Base-by-base conservation (phyloP, 148 eudicot species). In the Fallopia convolvulus region DNA sequence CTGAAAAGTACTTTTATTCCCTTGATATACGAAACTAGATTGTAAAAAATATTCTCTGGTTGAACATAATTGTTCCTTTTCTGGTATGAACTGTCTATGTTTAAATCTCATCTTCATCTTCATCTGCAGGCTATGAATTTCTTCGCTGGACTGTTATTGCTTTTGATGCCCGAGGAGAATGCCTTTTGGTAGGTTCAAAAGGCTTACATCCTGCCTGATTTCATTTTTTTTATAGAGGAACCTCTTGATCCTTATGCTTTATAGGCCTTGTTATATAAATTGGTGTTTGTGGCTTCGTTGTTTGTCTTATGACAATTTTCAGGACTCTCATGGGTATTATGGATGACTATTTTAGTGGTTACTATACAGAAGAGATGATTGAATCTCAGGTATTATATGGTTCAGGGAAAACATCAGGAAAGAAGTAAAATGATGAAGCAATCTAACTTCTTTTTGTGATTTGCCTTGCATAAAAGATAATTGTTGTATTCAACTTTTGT, bases 341-440 rank as follows among this genome's bases (percentile, higher is more conserved):
- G 79, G 99, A 95, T 89, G 99, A 95, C 78, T 93, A 95, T 82
- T 95, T 95, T 89, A 94, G 91, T 78, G 99, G 99, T 40, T 95
- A 95, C 80, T 95, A 93, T 79, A 87, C 99, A 56, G 99, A 95
- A 85, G 97, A 95, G 79, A 91, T 95, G 99, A 86, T 87, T 53
- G 99, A 95, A 77, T 91, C 93, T 81, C 99, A 95, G 99, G 99
- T 95, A 79, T 30, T 36, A 33, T 33, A 68, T 17, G 72, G 72
- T 39, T 68, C 70, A 26, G 39, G 17, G 46, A 39, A 33, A 68
- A 36, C 20, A 36, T 36, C 11, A 33, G 9, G 13, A 36, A 66
- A 63, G 15, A 63, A 55, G 36, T 39, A 68, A 68, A 68, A 18
- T 68, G 21, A 39, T 8, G 1, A 36, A 68, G 68, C 68, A 61